Percentiles rank a stretch among this genome's conserved stretches.
phyloP scores from a whole-genome alignment of 495 filamentous ascomycete genomes.

The Haplographium delicatum region DNA sequence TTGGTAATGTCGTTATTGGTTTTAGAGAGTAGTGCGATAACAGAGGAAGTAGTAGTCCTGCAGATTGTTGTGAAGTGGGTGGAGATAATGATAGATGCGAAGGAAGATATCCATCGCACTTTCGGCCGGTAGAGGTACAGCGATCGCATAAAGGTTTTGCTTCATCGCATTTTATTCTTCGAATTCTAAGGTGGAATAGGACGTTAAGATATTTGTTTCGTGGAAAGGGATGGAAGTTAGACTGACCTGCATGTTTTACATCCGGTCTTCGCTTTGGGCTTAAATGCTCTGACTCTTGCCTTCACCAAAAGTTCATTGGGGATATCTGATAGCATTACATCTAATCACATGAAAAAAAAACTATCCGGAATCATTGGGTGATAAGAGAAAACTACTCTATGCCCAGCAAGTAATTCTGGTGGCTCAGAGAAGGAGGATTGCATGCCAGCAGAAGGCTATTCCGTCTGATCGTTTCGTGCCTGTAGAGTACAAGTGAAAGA shows the following conservation, averaged over 20 bases:
- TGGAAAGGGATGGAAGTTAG: not conserved
- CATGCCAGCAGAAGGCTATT: not conserved
- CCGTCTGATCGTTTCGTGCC: too few relatives aligned
- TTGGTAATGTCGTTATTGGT: too few relatives aligned
- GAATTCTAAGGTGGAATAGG: conserved; percentile 23
- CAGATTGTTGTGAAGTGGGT: not conserved
- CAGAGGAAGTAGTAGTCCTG: not conserved
- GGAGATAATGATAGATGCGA: not conserved
- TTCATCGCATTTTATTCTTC: conserved; percentile 43
- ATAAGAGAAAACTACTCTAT: too few relatives aligned
- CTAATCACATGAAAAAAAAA: too few relatives aligned
- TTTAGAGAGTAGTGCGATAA: not conserved
- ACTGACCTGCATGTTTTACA: conserved; percentile 21
- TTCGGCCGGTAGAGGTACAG: conserved; percentile 36
- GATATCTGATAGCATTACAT: not conserved
- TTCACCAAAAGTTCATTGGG: not conserved
- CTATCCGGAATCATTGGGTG: too few relatives aligned
- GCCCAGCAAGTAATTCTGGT: not conserved
- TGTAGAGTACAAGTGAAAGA: too few relatives aligned
- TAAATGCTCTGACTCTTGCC: not conserved
- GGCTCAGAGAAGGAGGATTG: not conserved
- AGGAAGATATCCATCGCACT: conserved; percentile 38
- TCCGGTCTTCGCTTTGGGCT: not conserved
- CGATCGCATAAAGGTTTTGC: conserved; percentile 35
- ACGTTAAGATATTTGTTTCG: not conserved